phyloP scores from a whole-genome alignment of 1,284 basidiomycete species.

The Fomitopsis schrenkii region DNA sequence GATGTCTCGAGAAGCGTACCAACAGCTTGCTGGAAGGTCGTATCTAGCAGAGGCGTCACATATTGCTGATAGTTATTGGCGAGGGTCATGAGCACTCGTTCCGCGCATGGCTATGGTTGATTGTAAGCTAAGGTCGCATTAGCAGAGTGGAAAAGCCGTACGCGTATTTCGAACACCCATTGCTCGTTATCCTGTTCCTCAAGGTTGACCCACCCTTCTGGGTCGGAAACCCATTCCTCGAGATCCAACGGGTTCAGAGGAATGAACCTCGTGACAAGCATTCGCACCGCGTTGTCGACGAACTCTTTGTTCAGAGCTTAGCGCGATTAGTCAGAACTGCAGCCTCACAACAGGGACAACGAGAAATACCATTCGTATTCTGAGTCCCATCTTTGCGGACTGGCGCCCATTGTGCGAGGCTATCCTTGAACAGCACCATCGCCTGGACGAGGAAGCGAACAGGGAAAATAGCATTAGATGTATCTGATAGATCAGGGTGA shows the following conservation, averaged over 20 bases:
- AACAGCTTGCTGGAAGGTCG: conserved; percentile 50
- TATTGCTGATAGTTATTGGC: conserved; percentile 71
- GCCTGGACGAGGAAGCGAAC: conserved; percentile 82
- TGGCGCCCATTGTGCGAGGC: conserved; percentile 68
- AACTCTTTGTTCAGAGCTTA: conserved; percentile 72
- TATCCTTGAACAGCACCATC: conserved; percentile 87
- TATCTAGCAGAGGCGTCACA: conserved; percentile 68
- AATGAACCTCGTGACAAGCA: conserved; percentile 80
- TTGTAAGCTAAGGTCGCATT: conserved; percentile 2
- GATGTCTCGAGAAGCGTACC: conserved; percentile 33
- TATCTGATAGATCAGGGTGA: conserved; percentile 35
- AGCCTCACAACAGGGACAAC: neutral
- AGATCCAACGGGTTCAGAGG: conserved; percentile 78
- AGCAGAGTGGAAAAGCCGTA: conserved; percentile 33
- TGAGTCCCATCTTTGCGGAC: conserved; percentile 51
- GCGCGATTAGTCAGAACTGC: conserved; percentile 2
- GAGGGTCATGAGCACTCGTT: conserved; percentile 80
- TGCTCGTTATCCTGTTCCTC: conserved; percentile 85
- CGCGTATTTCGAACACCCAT: conserved; percentile 87
- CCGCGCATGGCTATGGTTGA: conserved; percentile 72
- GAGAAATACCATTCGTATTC: conserved; percentile 51
- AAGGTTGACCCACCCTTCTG: conserved; percentile 86
- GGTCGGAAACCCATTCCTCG: conserved; percentile 76
- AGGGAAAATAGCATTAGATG: conserved; percentile 54
- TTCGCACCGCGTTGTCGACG: conserved; percentile 72